These are phyloP conservation scores for Alloteropsis semialata DNA, from an alignment of 176 grass and related monocot genomes.

Conservation along the genomic window DNA sequence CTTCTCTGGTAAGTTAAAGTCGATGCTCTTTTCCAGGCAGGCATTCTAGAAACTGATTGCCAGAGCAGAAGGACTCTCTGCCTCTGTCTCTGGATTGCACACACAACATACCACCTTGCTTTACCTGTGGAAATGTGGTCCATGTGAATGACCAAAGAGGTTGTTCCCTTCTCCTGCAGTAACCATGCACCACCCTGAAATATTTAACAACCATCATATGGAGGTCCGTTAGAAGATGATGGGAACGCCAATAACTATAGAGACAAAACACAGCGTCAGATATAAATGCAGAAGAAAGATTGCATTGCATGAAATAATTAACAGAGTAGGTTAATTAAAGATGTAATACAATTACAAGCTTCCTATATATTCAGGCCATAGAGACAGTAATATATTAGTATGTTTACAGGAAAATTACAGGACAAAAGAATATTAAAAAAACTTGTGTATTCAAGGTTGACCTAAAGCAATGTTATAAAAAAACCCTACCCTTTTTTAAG, in stretches of 20 bases:
- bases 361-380: background rate
- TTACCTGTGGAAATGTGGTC: too few species aligned
- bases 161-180: conserved; percentile 56
- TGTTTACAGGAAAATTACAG: background rate
- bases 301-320: background rate
- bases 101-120: conserved; percentile 61
- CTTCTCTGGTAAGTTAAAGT: conserved; percentile 68
- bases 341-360: background rate
- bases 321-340: background rate
- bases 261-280: conserved; percentile 25
- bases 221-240: conserved; percentile 53
- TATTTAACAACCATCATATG: conserved; percentile 51
- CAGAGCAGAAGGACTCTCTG: background rate
- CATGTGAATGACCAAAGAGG: conserved; percentile 79
- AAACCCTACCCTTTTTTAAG: background rate
- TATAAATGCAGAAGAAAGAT: conserved; percentile 6
- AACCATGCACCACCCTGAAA: conserved; percentile 40
- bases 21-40: too few species aligned
- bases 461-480: background rate
- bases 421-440: background rate
- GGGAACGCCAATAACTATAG: conserved; percentile 30
- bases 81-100: conserved; percentile 52
- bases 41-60: too few species aligned
- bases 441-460: conserved; percentile 7
- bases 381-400: conserved; percentile 8